phyloP scores from a whole-genome alignment of 192 early-diverging fungal species.

The Helicostylum pulchrum region DNA sequence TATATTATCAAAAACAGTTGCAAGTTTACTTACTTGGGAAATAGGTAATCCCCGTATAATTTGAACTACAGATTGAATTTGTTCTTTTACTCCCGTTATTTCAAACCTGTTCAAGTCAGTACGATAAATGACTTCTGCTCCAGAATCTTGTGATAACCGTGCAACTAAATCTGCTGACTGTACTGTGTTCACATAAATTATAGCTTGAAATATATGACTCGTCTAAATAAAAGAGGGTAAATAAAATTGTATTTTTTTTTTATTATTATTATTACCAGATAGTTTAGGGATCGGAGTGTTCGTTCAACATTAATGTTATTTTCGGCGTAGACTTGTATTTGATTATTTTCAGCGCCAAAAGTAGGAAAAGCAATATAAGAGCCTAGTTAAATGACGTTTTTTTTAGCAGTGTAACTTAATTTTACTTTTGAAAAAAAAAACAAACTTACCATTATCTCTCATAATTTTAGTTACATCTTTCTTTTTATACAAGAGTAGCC shows the following conservation, averaged over 20 bases:
- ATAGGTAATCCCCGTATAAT: constrained; percentile 4
- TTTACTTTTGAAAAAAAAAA: too few species aligned
- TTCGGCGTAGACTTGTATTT: constrained; percentile 57
- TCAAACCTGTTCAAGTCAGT: constrained; percentile 46
- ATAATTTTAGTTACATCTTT: constrained; percentile 59
- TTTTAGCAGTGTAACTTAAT: too few species aligned
- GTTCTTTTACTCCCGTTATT: constrained; percentile 61
- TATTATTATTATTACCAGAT: constrained; percentile 47
- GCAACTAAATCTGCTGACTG: constrained; percentile 15
- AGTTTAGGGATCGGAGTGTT: constrained; percentile 65
- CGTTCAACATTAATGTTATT: constrained; percentile 66
- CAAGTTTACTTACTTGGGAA: background rate
- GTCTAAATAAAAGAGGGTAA: background rate
- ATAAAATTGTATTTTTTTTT: too few species aligned
- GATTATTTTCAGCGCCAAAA: constrained; percentile 46
- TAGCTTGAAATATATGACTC: constrained; percentile 10
- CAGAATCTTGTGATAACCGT: constrained; percentile 43
- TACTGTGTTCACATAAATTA: constrained; percentile 9
- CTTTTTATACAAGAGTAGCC: constrained; percentile 57
- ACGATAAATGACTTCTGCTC: constrained; percentile 57
- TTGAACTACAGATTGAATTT: constrained; percentile 54
- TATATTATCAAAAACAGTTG: background rate
- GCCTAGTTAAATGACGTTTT: background rate
- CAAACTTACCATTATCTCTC: constrained; percentile 67
- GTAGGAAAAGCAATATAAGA: constrained; percentile 57